phyloP scores from a whole-genome alignment of 108 stramenopile species.

The Mediolabrus comicus region DNA sequence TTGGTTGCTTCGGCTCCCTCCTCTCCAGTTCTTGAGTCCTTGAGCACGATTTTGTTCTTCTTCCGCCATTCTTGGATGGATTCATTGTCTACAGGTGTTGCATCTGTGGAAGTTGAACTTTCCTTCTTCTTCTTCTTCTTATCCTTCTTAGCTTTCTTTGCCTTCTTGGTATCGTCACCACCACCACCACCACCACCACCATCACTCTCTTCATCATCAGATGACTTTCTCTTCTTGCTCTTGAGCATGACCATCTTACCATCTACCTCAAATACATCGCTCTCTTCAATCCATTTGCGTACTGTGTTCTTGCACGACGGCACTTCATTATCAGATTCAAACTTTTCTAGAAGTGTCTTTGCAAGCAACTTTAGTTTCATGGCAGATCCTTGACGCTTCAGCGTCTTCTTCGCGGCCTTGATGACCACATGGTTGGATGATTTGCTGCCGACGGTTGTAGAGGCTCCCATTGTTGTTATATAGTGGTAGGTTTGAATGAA shows the following conservation, averaged over 20 bases:
- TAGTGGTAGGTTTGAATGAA: not conserved
- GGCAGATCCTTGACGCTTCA: constrained; percentile 66
- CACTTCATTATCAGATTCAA: constrained; percentile 31
- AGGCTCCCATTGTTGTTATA: constrained; percentile 29
- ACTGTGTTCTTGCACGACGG: constrained; percentile 51
- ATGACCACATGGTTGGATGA: constrained; percentile 29
- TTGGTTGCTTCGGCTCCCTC: constrained; percentile 53
- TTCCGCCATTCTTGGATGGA: constrained; percentile 70
- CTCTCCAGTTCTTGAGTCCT: constrained; percentile 57
- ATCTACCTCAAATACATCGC: constrained; percentile 61
- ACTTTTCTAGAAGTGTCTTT: constrained; percentile 56
- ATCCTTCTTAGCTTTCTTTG: constrained; percentile 43
- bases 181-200: not conserved
- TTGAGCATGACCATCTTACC: constrained; percentile 62
- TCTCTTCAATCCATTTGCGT: constrained; percentile 57
- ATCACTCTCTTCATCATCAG: not conserved
- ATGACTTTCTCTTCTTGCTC: constrained; percentile 34
- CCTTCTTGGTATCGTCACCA: constrained; percentile 14
- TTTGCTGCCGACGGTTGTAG: not conserved
- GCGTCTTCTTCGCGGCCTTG: constrained; percentile 72
- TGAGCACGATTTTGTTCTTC: constrained; percentile 83
- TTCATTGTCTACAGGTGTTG: constrained; percentile 14
- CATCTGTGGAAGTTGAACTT: constrained; percentile 18
- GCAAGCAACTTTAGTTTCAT: constrained; percentile 79
- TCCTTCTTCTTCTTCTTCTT: constrained; percentile 56